phyloP scores from a whole-genome alignment of 2,329 filamentous ascomycete species.

The Alternaria angustiovoidea region DNA sequence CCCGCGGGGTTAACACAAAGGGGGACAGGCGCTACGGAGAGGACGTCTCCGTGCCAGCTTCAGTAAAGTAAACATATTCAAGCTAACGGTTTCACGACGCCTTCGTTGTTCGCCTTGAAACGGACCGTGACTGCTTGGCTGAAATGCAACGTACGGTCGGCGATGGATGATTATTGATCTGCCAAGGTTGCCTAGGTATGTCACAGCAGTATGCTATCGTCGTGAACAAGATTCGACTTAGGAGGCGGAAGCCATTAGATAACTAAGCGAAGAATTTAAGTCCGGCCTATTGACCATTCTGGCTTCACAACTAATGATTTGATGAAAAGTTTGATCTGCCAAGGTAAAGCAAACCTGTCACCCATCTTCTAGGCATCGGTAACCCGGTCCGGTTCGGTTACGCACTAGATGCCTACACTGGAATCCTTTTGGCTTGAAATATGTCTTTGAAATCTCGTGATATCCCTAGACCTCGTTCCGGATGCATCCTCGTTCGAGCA shows the following conservation, averaged over 20 bases:
- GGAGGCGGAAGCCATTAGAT: too few relatives aligned
- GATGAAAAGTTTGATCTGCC: neutral
- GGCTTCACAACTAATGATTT: too few relatives aligned
- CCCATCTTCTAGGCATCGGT: neutral
- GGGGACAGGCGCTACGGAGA: constrained; percentile 3
- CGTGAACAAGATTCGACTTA: too few relatives aligned
- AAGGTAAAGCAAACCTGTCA: neutral
- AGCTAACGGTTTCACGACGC: neutral
- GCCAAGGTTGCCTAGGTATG: too few relatives aligned
- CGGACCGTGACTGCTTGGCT: neutral
- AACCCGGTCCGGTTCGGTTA: constrained; percentile 2
- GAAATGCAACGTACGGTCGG: neutral
- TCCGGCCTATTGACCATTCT: too few relatives aligned
- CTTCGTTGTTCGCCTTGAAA: neutral
- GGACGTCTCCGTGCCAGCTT: constrained; percentile 3
- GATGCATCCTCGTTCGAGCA: neutral
- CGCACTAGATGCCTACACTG: neutral
- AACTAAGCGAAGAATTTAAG: too few relatives aligned
- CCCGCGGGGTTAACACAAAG: constrained; percentile 1
- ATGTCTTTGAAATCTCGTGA: neutral
- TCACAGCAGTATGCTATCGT: too few relatives aligned
- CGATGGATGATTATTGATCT: neutral
- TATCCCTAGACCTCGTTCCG: neutral
- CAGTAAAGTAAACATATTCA: constrained; percentile 2
- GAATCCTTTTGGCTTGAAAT: neutral